Evolutionary conservation across 768 basidiomycete species (phyloP).

Genomic region (Favolaschia claudopus): DNA sequence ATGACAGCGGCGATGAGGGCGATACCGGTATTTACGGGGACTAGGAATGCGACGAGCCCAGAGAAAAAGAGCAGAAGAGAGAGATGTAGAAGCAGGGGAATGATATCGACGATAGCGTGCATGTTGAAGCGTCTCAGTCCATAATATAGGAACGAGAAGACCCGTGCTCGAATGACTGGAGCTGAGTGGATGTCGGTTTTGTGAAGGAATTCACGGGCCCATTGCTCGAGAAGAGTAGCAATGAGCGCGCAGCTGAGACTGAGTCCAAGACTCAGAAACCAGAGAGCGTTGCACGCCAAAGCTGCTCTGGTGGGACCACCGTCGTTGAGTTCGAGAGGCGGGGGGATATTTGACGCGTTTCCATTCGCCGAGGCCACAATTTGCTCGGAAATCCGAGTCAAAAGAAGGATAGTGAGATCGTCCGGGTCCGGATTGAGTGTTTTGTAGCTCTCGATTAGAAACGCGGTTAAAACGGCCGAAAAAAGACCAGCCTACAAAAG

Average conservation of each 20-base stretch:
- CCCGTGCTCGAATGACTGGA: background rate
- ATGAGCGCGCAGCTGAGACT: too few relatives aligned
- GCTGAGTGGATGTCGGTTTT: background rate
- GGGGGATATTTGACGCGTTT: background rate
- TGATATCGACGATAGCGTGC: background rate
- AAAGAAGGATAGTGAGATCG: background rate
- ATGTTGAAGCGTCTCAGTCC: background rate
- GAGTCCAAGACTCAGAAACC: too few relatives aligned
- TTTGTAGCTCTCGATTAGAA: constrained; percentile 1
- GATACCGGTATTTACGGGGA: background rate
- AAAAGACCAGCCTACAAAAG: background rate
- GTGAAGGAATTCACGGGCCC: too few relatives aligned
- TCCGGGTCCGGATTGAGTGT: background rate
- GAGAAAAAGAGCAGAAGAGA: constrained; percentile 6
- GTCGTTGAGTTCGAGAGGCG: too few relatives aligned
- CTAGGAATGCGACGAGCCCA: constrained; percentile 7
- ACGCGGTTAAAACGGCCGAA: background rate
- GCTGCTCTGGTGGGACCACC: too few relatives aligned
- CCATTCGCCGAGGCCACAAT: background rate
- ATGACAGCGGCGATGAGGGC: constrained; percentile 4
- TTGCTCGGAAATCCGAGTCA: background rate
- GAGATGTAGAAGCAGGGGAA: constrained; percentile 1
- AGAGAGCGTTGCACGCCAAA: too few relatives aligned
- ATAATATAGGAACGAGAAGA: background rate
- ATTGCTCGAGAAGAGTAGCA: too few relatives aligned